phyloP scores from a whole-genome alignment of 2,329 filamentous ascomycete genomes.

The Eutypa lata region DNA sequence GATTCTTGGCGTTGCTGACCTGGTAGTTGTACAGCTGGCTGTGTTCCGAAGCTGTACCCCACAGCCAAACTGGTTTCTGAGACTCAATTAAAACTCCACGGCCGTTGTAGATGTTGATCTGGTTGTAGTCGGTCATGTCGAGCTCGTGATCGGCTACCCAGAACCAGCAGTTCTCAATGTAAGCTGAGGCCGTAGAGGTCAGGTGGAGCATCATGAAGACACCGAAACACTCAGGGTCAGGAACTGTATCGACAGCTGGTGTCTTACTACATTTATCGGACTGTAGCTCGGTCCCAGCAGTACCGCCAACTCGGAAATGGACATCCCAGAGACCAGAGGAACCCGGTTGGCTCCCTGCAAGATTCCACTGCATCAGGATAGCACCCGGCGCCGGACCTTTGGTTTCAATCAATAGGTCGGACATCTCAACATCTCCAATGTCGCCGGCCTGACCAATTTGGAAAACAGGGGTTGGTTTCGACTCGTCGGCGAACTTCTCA shows the following conservation, averaged over 20 bases:
- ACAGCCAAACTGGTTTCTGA: conserved; percentile 75
- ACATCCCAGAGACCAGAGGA: conserved; percentile 87
- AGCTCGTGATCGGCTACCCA: conserved; percentile 92
- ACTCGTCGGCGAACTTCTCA: conserved; percentile 65
- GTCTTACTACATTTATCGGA: conserved; percentile 77
- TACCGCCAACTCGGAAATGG: conserved; percentile 90
- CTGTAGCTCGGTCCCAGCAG: conserved; percentile 79
- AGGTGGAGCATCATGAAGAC: conserved; percentile 70
- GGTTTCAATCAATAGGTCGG: conserved; percentile 82
- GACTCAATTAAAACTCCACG: conserved; percentile 80
- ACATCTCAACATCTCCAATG: conserved; percentile 78
- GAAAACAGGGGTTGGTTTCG: conserved; percentile 79
- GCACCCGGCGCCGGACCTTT: conserved; percentile 80
- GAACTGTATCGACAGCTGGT: conserved; percentile 56
- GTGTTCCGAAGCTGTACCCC: conserved; percentile 70
- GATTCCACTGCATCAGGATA: conserved; percentile 89
- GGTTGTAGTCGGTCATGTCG: conserved; percentile 68
- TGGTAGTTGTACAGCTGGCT: conserved; percentile 80
- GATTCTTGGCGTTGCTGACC: conserved; percentile 69
- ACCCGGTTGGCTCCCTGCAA: conserved; percentile 64
- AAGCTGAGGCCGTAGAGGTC: conserved; percentile 61
- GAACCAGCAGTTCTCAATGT: conserved; percentile 87
- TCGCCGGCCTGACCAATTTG: conserved; percentile 78
- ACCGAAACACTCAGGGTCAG: conserved; percentile 68
- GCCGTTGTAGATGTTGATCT: conserved; percentile 85